Evolutionary conservation across 805 yeast species (phyloP).

Genomic region (Danielozyma ontarioensis): DNA sequence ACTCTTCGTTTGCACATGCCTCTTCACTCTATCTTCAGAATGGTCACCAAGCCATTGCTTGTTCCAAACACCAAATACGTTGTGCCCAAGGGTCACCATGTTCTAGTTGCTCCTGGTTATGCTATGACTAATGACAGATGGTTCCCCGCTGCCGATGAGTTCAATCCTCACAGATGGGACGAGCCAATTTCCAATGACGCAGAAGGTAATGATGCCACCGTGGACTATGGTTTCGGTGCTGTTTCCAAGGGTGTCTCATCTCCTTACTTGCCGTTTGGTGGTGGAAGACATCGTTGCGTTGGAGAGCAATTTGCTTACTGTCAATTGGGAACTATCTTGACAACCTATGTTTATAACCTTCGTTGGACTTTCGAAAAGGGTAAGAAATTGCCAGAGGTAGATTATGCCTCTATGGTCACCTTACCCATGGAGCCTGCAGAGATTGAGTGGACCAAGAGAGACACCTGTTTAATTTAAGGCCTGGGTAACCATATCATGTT

Average conservation of each 20-base stretch:
- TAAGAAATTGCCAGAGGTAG: constrained; percentile 54
- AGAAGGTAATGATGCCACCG: constrained; percentile 36
- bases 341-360: constrained; percentile 68
- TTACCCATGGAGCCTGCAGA: constrained; percentile 77
- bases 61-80: constrained; percentile 76
- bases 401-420: constrained; percentile 89
- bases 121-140: constrained; percentile 70
- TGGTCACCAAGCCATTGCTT: constrained; percentile 70
- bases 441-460: constrained; percentile 68
- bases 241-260: constrained; percentile 94
- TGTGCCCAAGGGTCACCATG: constrained; percentile 86
- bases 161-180: constrained; percentile 87
- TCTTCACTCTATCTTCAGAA: constrained; percentile 91
- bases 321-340: constrained; percentile 82
- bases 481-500: no score
- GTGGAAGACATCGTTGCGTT: constrained; percentile 98
- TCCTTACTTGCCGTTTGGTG: constrained; percentile 97
- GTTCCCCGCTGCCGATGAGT: constrained; percentile 71
- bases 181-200: constrained; percentile 7
- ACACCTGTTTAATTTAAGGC: constrained; percentile 24
- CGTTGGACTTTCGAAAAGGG: constrained; percentile 59
- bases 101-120: constrained; percentile 91
- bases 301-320: constrained; percentile 97
- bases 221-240: constrained; percentile 96
- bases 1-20: constrained; percentile 96